Conservation (phyloP, 1,139 yeast species). For the Blastobotrys apis region DNA sequence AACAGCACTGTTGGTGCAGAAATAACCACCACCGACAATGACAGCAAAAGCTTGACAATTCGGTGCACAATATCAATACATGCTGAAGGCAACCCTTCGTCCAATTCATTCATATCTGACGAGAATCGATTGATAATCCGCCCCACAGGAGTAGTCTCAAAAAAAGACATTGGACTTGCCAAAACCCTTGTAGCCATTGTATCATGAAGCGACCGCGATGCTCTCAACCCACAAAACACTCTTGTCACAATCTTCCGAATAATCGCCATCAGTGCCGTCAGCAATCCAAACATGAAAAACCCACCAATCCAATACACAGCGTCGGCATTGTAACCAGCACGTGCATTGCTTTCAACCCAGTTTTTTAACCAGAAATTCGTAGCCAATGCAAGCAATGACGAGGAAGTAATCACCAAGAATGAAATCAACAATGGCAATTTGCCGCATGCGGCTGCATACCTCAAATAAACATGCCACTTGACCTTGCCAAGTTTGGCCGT, state of each 20-base stretch:
- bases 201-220: conserved; percentile 73
- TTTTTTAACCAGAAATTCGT: conserved; percentile 86
- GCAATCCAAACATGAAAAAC: conserved; percentile 65
- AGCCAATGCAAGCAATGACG: conserved; percentile 48
- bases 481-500: conserved; percentile 84
- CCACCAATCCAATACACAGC: conserved; percentile 63
- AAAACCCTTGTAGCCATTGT: conserved; percentile 75
- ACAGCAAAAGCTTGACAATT: conserved; percentile 54
- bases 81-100: conserved; percentile 50
- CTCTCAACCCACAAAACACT: conserved; percentile 77
- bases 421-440: conserved; percentile 57
- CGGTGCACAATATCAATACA: conserved; percentile 47
- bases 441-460: conserved; percentile 83
- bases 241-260: conserved; percentile 64
- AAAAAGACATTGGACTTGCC: conserved; percentile 66
- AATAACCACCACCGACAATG: conserved; percentile 61
- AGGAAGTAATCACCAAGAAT: conserved; percentile 36
- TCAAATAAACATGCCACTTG: conserved; percentile 73
- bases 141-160: conserved; percentile 69
- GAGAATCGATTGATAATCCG: conserved; percentile 69
- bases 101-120: conserved; percentile 63
- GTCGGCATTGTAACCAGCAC: conserved; percentile 61
- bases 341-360: conserved; percentile 86
- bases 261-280: conserved; percentile 54
- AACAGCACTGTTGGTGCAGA: conserved; percentile 62